Percentiles rank a stretch among this genome's conserved stretches.
phyloP scores from a whole-genome alignment of 2,329 filamentous ascomycete species.

The Colletotrichum costaricense region DNA sequence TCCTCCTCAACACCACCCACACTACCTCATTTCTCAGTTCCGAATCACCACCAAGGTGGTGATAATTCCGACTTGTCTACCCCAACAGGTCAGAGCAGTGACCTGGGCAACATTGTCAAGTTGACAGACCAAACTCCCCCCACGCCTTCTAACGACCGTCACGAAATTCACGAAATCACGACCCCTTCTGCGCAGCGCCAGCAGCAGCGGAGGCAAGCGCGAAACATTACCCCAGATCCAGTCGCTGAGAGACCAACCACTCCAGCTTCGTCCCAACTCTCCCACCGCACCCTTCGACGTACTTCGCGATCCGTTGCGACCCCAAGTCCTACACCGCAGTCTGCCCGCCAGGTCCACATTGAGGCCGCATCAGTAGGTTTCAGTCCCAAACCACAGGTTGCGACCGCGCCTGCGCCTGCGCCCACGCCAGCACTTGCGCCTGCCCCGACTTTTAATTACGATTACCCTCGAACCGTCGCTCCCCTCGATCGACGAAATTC shows the following conservation, averaged over 20 bases:
- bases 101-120: conserved; percentile 53
- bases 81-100: conserved; percentile 47
- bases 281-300: conserved; percentile 59
- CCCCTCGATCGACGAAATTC: conserved; percentile 38
- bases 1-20: conserved; percentile 5
- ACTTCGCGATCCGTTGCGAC: conserved; percentile 62
- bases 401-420: conserved; percentile 44
- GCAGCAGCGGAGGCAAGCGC: conserved; percentile 55
- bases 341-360: conserved; percentile 54
- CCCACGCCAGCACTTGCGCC: conserved; percentile 32
- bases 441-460: conserved; percentile 27
- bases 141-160: conserved; percentile 61
- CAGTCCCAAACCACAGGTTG: conserved; percentile 53
- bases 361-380: conserved; percentile 62
- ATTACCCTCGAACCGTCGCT: conserved; percentile 38
- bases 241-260: conserved; percentile 53
- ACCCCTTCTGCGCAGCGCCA: conserved; percentile 50
- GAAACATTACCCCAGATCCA: conserved; percentile 49
- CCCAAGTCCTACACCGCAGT: conserved; percentile 53
- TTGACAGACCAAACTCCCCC: conserved; percentile 56
- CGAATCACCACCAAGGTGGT: conserved; percentile 53
- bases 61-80: conserved; percentile 61
- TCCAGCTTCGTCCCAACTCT: conserved; percentile 58
- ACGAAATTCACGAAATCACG: conserved; percentile 64
- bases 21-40: background rate